A percentile compares a stretch with the other conserved stretches of the same genome.
These are phyloP conservation scores for Ormosia semicastrata DNA, from an alignment of 306 rosid species.

Conservation along the genomic window DNA sequence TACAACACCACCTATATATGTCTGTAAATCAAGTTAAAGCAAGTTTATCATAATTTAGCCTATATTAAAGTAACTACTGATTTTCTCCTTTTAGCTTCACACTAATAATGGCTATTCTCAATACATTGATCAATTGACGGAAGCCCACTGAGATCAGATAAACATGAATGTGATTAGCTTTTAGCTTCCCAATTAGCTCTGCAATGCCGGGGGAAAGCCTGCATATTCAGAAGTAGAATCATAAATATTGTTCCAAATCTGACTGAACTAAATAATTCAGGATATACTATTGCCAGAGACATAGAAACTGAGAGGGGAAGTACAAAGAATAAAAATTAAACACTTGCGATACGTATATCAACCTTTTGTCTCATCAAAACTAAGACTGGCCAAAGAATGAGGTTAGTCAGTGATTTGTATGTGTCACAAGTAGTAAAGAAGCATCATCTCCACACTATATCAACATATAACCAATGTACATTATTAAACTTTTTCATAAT, in stretches of 20 bases:
- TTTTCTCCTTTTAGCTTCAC: not conserved
- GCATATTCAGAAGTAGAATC: constrained; percentile 27
- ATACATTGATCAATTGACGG: constrained; percentile 90
- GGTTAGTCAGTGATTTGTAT: not conserved
- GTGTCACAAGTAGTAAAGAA: not conserved
- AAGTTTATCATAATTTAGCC: not conserved
- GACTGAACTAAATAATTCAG: constrained; percentile 6
- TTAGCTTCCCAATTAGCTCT: constrained; percentile 68
- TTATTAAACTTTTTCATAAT: not conserved
- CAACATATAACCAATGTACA: not conserved
- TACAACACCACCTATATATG: too few relatives aligned
- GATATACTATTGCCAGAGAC: not conserved
- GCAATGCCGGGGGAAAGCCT: constrained; percentile 94
- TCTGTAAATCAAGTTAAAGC: not conserved
- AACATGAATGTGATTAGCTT: constrained; percentile 52
- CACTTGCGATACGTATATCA: not conserved
- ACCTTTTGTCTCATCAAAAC: not conserved
- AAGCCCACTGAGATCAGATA: constrained; percentile 94
- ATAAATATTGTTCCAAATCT: not conserved
- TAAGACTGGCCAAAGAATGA: not conserved
- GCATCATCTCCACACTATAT: not conserved
- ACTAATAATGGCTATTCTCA: constrained; percentile 18
- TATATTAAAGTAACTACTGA: not conserved
- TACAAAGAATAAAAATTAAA: not conserved
- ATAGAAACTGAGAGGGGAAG: not conserved